Percentiles rank a stretch among this genome's conserved stretches.
Evolutionary conservation across 306 rosid species (phyloP).

Genomic region (Citrullus mucosospermus): DNA sequence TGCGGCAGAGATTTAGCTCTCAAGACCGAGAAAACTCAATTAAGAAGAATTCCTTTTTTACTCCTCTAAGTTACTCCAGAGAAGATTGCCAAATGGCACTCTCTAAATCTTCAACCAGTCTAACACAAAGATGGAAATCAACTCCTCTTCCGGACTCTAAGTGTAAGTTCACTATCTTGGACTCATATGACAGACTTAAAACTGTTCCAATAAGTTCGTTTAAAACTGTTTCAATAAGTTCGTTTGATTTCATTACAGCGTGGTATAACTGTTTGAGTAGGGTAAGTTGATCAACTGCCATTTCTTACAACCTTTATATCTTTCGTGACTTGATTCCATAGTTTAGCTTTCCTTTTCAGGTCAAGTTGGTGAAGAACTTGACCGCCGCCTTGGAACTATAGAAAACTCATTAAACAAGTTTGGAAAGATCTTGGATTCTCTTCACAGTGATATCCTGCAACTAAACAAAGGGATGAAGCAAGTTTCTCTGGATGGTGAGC

Average conservation of each 20-base stretch:
- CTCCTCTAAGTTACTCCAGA: constrained; percentile 38
- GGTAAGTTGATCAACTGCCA: constrained; percentile 9
- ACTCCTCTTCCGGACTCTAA: constrained; percentile 38
- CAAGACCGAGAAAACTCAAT: constrained; percentile 69
- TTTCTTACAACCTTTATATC: constrained; percentile 3
- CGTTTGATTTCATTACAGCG: constrained; percentile 1
- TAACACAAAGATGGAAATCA: constrained; percentile 59
- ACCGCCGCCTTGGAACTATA: constrained; percentile 65
- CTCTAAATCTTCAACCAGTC: constrained; percentile 61
- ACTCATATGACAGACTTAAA: not conserved
- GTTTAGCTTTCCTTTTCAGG: constrained; percentile 33
- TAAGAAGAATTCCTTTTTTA: constrained; percentile 48
- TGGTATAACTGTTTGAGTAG: not conserved
- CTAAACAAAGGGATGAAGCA: constrained; percentile 80
- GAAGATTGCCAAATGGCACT: constrained; percentile 68
- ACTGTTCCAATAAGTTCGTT: not conserved
- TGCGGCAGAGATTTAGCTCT: constrained; percentile 53
- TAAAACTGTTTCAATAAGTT: not conserved
- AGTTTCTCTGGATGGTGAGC: constrained; percentile 63
- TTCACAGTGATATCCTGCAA: constrained; percentile 78
- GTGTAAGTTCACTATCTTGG: constrained; percentile 38
- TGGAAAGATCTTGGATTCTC: constrained; percentile 84
- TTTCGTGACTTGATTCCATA: constrained; percentile 7
- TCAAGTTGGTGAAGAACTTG: constrained; percentile 72
- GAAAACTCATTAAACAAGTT: constrained; percentile 79